A percentile compares a stretch with the other conserved stretches of the same genome.
Conservation (phyloP, 2,329 filamentous ascomycete species). For the Davidsoniella virescens region DNA sequence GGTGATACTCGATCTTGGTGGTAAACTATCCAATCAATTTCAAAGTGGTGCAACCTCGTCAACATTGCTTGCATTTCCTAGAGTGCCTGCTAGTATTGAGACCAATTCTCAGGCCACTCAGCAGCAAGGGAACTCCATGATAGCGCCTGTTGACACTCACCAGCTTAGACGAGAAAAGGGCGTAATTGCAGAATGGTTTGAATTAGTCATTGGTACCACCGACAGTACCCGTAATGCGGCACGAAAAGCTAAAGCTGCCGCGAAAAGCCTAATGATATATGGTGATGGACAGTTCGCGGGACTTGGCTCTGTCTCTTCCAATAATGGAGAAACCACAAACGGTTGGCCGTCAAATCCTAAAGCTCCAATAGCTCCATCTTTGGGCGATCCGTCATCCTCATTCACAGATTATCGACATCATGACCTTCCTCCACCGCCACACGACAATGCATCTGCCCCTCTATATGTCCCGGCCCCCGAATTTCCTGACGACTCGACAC, state of each 20-base stretch:
- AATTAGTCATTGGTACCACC: slow-evolving; percentile 71
- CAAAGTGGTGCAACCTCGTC: slow-evolving; percentile 44
- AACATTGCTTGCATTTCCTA: slow-evolving; percentile 23
- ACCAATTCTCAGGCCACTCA: slow-evolving; percentile 29
- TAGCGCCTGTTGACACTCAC: slow-evolving; percentile 74
- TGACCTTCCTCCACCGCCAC: slow-evolving; percentile 16
- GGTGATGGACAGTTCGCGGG: neutral
- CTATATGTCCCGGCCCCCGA: slow-evolving; percentile 45
- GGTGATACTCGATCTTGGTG: slow-evolving; percentile 81
- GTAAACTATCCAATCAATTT: slow-evolving; percentile 59
- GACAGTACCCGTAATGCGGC: slow-evolving; percentile 41
- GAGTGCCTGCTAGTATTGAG: slow-evolving; percentile 21
- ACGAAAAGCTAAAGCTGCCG: slow-evolving; percentile 11
- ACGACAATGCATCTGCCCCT: slow-evolving; percentile 42
- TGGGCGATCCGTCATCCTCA: slow-evolving; percentile 2
- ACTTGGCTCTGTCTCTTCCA: slow-evolving; percentile 17
- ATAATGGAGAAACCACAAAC: slow-evolving; percentile 19
- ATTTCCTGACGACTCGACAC: slow-evolving; percentile 38
- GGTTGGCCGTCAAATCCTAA: slow-evolving; percentile 7
- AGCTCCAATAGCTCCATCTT: slow-evolving; percentile 4
- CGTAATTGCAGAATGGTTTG: slow-evolving; percentile 74
- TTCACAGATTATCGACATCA: slow-evolving; percentile 3
- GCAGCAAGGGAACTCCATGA: slow-evolving; percentile 27
- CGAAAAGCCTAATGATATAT: slow-evolving; percentile 14
- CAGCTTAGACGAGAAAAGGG: slow-evolving; percentile 76